These are phyloP conservation scores for Nakaseomyces sp. DNA, from an alignment of 1,139 yeast genomes.

Conservation along the genomic window DNA sequence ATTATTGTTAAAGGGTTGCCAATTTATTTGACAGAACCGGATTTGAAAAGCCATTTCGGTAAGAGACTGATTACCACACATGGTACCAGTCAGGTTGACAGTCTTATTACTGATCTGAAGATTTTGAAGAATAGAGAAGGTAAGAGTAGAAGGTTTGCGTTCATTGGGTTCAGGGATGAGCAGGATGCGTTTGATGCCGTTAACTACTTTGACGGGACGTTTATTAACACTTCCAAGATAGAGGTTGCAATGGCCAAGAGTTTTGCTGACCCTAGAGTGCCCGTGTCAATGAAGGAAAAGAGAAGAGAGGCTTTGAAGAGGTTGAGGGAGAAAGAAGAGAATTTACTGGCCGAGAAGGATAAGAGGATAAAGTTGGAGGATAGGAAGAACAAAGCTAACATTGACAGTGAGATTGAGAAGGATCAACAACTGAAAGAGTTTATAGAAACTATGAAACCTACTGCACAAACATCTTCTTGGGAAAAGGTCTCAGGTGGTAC, in stretches of 20 bases:
- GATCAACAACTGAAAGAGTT: conserved; percentile 72
- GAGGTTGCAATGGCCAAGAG: conserved; percentile 78
- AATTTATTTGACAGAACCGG: conserved; percentile 65
- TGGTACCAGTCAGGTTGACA: conserved; percentile 16
- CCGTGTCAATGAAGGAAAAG: conserved; percentile 62
- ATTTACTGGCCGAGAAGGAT: conserved; percentile 36
- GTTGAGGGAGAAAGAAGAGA: conserved; percentile 47
- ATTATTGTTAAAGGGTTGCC: conserved; percentile 94
- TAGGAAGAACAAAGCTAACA: conserved; percentile 29
- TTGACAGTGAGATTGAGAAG: conserved; percentile 51
- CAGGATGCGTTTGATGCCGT: conserved; percentile 77
- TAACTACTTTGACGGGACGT: conserved; percentile 63
- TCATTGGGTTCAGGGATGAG: conserved; percentile 68
- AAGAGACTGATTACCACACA: conserved; percentile 37
- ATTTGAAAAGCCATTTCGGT: conserved; percentile 59
- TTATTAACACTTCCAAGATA: conserved; percentile 72
- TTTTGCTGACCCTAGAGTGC: conserved; percentile 72
- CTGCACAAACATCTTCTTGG: conserved; percentile 35
- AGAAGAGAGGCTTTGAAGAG: conserved; percentile 47
- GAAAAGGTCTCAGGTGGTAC: conserved; percentile 35
- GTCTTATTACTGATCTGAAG: conserved; percentile 75
- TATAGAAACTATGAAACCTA: conserved; percentile 74
- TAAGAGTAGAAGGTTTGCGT: conserved; percentile 86
- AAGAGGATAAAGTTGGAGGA: conserved; percentile 26
- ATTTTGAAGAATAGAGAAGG: conserved; percentile 74